Evolutionary conservation across 139 green algal species (phyloP).

Genomic region (Chlamydomonas urium): DNA sequence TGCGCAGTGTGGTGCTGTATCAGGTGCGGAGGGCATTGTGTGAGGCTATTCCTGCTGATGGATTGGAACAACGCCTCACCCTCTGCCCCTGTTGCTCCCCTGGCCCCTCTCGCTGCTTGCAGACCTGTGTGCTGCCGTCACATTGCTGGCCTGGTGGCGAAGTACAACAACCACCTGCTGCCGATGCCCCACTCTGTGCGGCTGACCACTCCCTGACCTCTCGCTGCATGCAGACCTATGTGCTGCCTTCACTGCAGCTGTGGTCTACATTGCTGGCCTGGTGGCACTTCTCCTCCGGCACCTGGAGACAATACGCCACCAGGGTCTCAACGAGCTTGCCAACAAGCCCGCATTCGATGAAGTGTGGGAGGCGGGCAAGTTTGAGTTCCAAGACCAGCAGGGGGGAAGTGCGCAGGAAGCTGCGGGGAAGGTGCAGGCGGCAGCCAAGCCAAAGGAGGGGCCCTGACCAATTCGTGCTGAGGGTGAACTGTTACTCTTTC

Average conservation of each 20-base stretch:
- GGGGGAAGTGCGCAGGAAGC: not conserved
- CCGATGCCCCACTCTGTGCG: not conserved
- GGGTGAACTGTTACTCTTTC: too few relatives aligned
- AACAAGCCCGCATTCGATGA: slow-evolving; percentile 29
- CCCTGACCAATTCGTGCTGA: too few relatives aligned
- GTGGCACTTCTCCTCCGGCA: slow-evolving; percentile 10
- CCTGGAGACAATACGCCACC: slow-evolving; percentile 7
- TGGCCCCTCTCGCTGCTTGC: slow-evolving; percentile 8
- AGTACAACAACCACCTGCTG: not conserved
- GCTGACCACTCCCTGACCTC: not conserved
- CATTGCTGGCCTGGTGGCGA: not conserved
- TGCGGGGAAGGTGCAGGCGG: not conserved
- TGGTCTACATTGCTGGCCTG: slow-evolving; percentile 21
- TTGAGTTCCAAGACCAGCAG: slow-evolving; percentile 32
- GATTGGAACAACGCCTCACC: too few relatives aligned
- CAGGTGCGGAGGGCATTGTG: too few relatives aligned
- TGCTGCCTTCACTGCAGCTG: slow-evolving; percentile 18
- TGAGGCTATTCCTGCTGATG: too few relatives aligned
- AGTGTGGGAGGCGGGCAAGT: slow-evolving; percentile 35
- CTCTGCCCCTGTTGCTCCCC: not conserved
- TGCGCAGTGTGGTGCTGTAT: too few relatives aligned
- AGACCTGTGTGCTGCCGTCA: not conserved
- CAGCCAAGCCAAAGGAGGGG: too few relatives aligned
- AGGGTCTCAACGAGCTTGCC: slow-evolving; percentile 26
- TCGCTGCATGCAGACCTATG: slow-evolving; percentile 14